A percentile compares a stretch with the other conserved stretches of the same genome.
Evolutionary conservation across 805 yeast species (phyloP).

Genomic region (Ogataea sp.): DNA sequence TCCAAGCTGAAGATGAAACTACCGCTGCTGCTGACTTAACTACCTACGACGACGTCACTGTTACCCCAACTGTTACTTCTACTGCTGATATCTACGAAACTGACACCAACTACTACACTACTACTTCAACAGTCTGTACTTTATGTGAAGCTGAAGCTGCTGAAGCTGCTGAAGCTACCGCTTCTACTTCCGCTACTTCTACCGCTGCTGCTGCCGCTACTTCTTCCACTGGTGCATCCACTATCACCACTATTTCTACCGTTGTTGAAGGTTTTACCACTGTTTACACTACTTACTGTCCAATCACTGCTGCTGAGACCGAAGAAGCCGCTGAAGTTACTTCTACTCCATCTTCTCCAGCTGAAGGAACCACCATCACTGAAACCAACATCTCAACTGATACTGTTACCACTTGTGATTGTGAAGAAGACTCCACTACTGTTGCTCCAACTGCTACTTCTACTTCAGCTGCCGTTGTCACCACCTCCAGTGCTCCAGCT

Average conservation of each 20-base stretch:
- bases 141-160: not conserved
- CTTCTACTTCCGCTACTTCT: not conserved
- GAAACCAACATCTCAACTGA: too few species aligned
- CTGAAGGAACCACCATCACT: not conserved
- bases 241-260: conserved; percentile 12
- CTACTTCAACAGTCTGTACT: conserved; percentile 9
- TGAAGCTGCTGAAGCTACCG: not conserved
- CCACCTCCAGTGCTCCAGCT: conserved; percentile 2
- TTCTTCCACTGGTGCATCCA: conserved; percentile 4
- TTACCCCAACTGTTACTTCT: conserved; percentile 28
- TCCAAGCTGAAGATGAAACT: conserved; percentile 8
- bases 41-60: not conserved
- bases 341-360: too few species aligned
- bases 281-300: conserved; percentile 10
- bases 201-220: conserved; percentile 1
- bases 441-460: conserved; percentile 10
- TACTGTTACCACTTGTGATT: conserved; percentile 6
- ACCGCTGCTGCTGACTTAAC: conserved; percentile 2
- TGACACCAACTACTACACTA: conserved; percentile 13
- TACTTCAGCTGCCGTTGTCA: not conserved
- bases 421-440: conserved; percentile 11
- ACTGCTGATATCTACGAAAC: conserved; percentile 32
- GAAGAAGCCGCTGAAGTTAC: conserved; percentile 6
- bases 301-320: not conserved
- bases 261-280: conserved; percentile 2